phyloP scores from a whole-genome alignment of 305 asterid species.

The Fraxinus greggii region DNA sequence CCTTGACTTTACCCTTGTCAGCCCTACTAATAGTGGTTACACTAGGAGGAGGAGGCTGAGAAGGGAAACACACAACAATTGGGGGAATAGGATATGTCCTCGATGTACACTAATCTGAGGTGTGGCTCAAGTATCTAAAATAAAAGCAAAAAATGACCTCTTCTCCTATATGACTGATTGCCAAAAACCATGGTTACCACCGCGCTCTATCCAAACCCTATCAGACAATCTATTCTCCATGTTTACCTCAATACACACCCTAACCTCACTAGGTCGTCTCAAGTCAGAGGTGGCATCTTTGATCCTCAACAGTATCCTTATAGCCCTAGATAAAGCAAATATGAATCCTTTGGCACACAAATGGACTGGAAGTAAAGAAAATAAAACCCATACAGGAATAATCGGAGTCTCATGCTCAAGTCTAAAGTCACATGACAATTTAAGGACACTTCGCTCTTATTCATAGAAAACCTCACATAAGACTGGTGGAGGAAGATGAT shows the following conservation, averaged over 20 bases:
- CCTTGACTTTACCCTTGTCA: too few species aligned
- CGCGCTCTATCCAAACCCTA: not conserved
- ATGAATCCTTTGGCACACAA: not conserved
- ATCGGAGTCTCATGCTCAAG: not conserved
- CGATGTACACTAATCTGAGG: not conserved
- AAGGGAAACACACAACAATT: not conserved
- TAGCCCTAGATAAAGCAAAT: not conserved
- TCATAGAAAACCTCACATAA: too few species aligned
- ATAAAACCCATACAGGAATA: too few species aligned
- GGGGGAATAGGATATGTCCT: not conserved
- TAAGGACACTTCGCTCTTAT: not conserved
- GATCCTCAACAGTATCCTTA: not conserved
- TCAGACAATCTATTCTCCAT: not conserved
- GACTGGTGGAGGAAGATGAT: too few species aligned
- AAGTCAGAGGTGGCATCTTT: not conserved
- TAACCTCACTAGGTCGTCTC: not conserved
- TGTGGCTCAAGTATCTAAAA: not conserved
- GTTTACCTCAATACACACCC: too few species aligned
- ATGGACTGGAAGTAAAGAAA: not conserved
- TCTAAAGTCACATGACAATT: not conserved
- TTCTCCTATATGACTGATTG: not conserved
- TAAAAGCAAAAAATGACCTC: too few species aligned
- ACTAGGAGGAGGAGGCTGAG: too few species aligned
- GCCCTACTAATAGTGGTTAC: not conserved
- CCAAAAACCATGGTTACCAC: not conserved